phyloP scores from a whole-genome alignment of 2,329 filamentous ascomycete genomes.

The Sporothrix globosa region DNA sequence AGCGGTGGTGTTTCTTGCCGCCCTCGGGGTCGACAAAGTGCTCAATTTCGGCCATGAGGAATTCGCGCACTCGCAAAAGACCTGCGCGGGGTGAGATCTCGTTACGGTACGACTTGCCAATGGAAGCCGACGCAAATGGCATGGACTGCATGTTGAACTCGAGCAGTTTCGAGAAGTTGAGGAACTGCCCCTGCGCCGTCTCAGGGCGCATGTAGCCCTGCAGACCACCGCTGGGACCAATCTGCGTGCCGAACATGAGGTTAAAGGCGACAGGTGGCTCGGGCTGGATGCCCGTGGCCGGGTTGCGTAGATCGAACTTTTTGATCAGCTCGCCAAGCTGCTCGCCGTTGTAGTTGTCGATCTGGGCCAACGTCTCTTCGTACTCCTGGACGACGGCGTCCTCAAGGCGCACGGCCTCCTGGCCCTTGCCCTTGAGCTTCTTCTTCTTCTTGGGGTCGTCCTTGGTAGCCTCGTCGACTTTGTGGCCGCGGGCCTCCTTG shows the following conservation, averaged over 20 bases:
- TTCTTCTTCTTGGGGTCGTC: conserved; percentile 61
- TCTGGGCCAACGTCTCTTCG: conserved; percentile 84
- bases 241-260: conserved; percentile 96
- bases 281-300: conserved; percentile 74
- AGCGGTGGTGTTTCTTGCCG: conserved; percentile 91
- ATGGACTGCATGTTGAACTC: conserved; percentile 95
- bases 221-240: conserved; percentile 84
- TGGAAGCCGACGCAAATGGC: conserved; percentile 95
- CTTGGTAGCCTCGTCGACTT: conserved; percentile 70
- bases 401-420: conserved; percentile 81
- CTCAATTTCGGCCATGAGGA: conserved; percentile 98
- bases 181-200: conserved; percentile 96
- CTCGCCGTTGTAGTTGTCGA: conserved; percentile 91
- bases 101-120: conserved; percentile 97
- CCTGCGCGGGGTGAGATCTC: conserved; percentile 94
- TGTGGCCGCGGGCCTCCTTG: conserved; percentile 79
- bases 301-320: conserved; percentile 91
- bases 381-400: conserved; percentile 87
- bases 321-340: conserved; percentile 85
- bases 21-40: conserved; percentile 94
- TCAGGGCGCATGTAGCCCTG: conserved; percentile 88
- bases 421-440: conserved; percentile 85
- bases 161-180: conserved; percentile 90
- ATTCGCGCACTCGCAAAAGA: conserved; percentile 91
- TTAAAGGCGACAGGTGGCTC: conserved; percentile 89